phyloP scores from a whole-genome alignment of 2,329 filamentous ascomycete species.

The Byssochlamys sp. region DNA sequence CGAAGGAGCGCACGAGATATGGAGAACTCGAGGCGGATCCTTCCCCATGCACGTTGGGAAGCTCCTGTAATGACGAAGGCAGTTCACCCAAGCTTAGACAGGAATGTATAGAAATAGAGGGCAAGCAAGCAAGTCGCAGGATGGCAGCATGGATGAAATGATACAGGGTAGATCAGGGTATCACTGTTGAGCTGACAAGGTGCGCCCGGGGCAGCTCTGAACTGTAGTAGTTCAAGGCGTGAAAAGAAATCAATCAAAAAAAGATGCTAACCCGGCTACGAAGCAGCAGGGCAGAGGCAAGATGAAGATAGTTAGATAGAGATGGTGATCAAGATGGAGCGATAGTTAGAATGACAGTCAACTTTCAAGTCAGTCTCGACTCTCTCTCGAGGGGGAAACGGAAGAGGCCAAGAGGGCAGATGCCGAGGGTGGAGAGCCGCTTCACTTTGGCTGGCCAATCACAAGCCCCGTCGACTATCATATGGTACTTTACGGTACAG shows the following conservation, averaged over 20 bases:
- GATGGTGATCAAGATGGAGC: not conserved
- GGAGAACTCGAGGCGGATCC: not conserved
- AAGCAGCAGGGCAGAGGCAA: not conserved
- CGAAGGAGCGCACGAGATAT: not conserved
- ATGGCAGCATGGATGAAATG: not conserved
- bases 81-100: not conserved
- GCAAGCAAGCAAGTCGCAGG: not conserved
- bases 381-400: not conserved
- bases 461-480: not conserved
- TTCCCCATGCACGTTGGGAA: not conserved
- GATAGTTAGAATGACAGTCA: too few relatives aligned
- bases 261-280: not conserved
- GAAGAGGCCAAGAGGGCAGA: not conserved
- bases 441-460: constrained; percentile 8
- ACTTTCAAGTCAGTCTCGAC: too few relatives aligned
- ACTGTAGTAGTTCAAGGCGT: not conserved
- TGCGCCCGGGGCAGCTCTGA: not conserved
- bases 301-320: not conserved
- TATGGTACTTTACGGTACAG: not conserved
- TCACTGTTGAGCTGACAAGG: not conserved
- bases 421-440: constrained; percentile 1
- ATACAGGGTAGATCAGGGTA: not conserved
- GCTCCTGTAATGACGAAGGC: not conserved
- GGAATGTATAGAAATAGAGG: not conserved
- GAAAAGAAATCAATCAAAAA: not conserved